phyloP scores from a whole-genome alignment of 148 eudicot genomes.

The Suaeda aralocaspica region DNA sequence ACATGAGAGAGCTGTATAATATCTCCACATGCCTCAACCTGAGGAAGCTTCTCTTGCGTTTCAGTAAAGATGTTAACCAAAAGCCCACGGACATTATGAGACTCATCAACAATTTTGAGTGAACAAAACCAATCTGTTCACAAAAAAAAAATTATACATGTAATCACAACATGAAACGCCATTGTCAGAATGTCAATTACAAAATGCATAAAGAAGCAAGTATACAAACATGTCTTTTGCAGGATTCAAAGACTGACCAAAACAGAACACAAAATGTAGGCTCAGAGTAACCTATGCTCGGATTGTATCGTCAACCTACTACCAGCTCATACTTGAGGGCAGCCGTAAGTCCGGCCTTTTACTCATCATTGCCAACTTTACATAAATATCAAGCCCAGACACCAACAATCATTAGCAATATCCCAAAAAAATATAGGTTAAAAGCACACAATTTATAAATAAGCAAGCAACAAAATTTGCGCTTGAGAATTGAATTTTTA shows the following conservation, averaged over 20 bases:
- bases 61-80: slow-evolving; percentile 59
- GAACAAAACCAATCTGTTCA: slow-evolving; percentile 69
- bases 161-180: slow-evolving; percentile 3
- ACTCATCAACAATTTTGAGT: slow-evolving; percentile 61
- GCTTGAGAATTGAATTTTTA: too few species aligned
- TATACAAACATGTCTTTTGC: too few species aligned
- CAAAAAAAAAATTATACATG: neutral
- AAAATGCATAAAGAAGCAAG: too few species aligned
- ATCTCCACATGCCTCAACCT: slow-evolving; percentile 56
- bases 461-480: too few species aligned
- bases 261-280: neutral
- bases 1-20: slow-evolving; percentile 58
- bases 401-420: neutral
- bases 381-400: neutral
- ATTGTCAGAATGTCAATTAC: too few species aligned
- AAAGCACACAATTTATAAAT: too few species aligned
- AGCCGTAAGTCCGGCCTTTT: slow-evolving; percentile 40
- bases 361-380: slow-evolving; percentile 27
- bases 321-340: slow-evolving; percentile 28
- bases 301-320: slow-evolving; percentile 29
- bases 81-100: slow-evolving; percentile 52
- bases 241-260: neutral
- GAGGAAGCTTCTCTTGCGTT: slow-evolving; percentile 62
- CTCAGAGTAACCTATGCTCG: slow-evolving; percentile 12
- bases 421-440: too few species aligned